Evolutionary conservation across 169 alveolate species (phyloP), one percentile per base, ranked within the genome.

Genomic region (Cryptosporidium xiaoi): DNA sequence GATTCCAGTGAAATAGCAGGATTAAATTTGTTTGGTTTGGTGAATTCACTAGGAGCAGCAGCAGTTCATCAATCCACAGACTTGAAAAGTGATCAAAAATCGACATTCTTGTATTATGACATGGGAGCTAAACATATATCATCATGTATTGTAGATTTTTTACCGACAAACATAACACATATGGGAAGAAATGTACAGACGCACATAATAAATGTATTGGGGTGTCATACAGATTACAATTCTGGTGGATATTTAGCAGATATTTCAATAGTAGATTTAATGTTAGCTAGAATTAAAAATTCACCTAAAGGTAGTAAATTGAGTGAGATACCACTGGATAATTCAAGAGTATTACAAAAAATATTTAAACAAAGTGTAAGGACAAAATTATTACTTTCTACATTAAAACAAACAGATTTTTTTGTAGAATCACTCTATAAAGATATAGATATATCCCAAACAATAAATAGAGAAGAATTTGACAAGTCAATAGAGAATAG

Each of bases 1-100:
- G 93, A 92, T 46, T 82, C 94, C 10, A 92, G 93, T 15, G 92
- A 84, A 20, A 66, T 92, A 15, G 93, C 93, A 13, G 94, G 92
- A 7, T 40, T 92, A 10, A 83, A 83, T 24, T 90, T 92, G 20
- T 83, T 90, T 8, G 67, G 85, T 16, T 48, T 92, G 27, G 65
- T 90, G n/a, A 83, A 92, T 65, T 92, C 91, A 56, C 83, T 85
- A 46, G 90, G 90, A 31, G 94, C 93, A 20, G 94, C 94, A 18
- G 93, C 92, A 3, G 60, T 84, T 5, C 89, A 83, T 77, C 90
- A 84, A 48, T 92, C 93, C 27, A 90, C 91, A 33, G 93, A 92
- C 44, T 50, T 90, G 15, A 71, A 65, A 40, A 91, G 71, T 40
- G 60, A 48, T 34, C 71, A 62, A 3, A 50, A n/a, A 3, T 83